Conservation (phyloP, 108 stramenopile species). For the Nitzschia putrida region DNA sequence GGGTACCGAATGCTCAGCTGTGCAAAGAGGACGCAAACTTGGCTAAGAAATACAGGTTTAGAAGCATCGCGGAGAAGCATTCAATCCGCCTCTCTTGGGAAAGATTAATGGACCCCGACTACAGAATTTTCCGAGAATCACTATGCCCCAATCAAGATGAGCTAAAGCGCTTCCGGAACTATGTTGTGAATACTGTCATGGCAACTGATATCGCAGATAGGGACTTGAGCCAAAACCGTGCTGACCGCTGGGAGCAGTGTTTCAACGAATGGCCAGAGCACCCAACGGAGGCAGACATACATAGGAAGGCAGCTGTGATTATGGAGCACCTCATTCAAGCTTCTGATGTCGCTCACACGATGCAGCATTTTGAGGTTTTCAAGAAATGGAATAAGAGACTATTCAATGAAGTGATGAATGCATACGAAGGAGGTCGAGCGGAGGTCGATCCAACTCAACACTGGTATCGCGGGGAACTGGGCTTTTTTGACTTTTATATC, state of each 20-base stretch:
- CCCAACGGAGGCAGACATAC: constrained; percentile 6
- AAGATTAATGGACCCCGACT: constrained; percentile 33
- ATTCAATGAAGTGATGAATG: constrained; percentile 47
- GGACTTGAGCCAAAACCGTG: constrained; percentile 24
- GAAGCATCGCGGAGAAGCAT: constrained; percentile 38
- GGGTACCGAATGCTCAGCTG: constrained; percentile 46
- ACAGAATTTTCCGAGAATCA: constrained; percentile 10
- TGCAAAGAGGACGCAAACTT: constrained; percentile 33
- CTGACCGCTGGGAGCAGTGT: constrained; percentile 37
- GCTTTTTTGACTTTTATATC: constrained; percentile 53
- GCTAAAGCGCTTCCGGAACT: constrained; percentile 34
- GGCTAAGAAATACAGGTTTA: constrained; percentile 44
- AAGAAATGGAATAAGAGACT: constrained; percentile 45
- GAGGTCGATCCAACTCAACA: constrained; percentile 40
- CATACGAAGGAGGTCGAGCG: constrained; percentile 39
- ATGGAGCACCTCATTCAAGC: constrained; percentile 52
- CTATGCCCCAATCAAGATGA: constrained; percentile 29
- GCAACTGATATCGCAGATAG: constrained; percentile 45
- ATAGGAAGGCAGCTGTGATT: constrained; percentile 36
- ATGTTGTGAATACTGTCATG: constrained; percentile 35
- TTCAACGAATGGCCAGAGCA: constrained; percentile 8
- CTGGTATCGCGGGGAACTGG: constrained; percentile 56
- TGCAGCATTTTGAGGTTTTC: constrained; percentile 46
- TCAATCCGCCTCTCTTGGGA: constrained; percentile 37
- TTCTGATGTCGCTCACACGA: constrained; percentile 50